Percentiles rank a stretch among this genome's conserved stretches.
phyloP scores from a whole-genome alignment of 2,329 filamentous ascomycete genomes.

The Sclerotinia borealis region DNA sequence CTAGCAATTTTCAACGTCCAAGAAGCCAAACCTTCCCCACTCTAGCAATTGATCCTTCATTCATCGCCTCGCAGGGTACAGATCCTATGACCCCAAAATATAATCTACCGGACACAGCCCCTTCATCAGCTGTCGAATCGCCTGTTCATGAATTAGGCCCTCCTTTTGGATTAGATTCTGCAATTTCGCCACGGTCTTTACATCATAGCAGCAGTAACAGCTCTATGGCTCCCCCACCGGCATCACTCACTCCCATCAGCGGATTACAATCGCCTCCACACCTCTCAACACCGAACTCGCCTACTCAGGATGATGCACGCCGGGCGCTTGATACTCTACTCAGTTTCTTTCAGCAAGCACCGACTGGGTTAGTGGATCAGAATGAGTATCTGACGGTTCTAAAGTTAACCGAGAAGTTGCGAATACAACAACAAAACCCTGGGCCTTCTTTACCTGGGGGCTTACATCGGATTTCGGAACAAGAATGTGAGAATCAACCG shows the following conservation, averaged over 20 bases:
- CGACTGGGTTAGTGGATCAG: constrained; percentile 62
- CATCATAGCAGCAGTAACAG: constrained; percentile 47
- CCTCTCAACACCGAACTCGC: constrained; percentile 53
- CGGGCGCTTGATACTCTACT: constrained; percentile 76
- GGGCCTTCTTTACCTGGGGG: constrained; percentile 36
- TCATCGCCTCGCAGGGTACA: constrained; percentile 44
- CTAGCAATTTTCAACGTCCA: constrained; percentile 58
- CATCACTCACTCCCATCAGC: constrained; percentile 34
- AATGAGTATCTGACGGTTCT: constrained; percentile 72
- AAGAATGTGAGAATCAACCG: constrained; percentile 24
- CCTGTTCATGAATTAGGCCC: constrained; percentile 42
- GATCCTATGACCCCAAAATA: constrained; percentile 52
- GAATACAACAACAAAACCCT: constrained; percentile 47
- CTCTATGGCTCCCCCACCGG: constrained; percentile 40
- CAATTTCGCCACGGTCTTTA: constrained; percentile 40
- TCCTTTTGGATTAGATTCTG: constrained; percentile 32
- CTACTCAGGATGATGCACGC: constrained; percentile 79
- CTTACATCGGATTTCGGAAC: constrained; percentile 33
- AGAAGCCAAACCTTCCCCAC: constrained; percentile 83
- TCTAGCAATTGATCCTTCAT: constrained; percentile 52
- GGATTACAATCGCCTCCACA: constrained; percentile 40
- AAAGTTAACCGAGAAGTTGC: constrained; percentile 80
- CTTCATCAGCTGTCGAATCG: constrained; percentile 43
- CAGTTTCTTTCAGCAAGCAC: constrained; percentile 68
- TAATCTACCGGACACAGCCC: constrained; percentile 33